A percentile compares a stretch with the other conserved stretches of the same genome.
These are phyloP conservation scores for Erythrobasidium yunnanense DNA, from an alignment of 768 basidiomycete genomes.

Conservation along the genomic window DNA sequence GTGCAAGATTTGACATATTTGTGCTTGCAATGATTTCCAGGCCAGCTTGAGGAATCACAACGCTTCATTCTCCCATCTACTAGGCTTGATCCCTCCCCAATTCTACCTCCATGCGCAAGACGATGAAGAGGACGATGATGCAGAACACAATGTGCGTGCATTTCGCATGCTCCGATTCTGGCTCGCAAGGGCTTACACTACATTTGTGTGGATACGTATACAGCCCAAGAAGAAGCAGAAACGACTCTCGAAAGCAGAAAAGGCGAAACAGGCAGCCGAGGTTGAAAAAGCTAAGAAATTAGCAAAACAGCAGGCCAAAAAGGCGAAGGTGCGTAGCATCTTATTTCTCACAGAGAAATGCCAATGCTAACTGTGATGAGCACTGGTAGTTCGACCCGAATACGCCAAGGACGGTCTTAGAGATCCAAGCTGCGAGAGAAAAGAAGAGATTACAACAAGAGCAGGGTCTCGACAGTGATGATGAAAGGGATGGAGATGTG, in stretches of 20 bases:
- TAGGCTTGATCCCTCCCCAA: conserved; percentile 76
- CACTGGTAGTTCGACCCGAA: conserved; percentile 70
- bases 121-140: conserved; percentile 14
- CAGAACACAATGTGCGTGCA: neutral
- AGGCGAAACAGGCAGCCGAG: conserved; percentile 49
- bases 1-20: neutral
- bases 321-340: conserved; percentile 56
- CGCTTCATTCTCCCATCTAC: conserved; percentile 66
- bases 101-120: conserved; percentile 81
- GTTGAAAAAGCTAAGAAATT: conserved; percentile 26
- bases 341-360: neutral
- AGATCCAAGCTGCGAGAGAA: conserved; percentile 44
- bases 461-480: conserved; percentile 29
- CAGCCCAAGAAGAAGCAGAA: conserved; percentile 60
- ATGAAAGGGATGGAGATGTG: conserved; percentile 38
- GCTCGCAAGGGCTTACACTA: neutral
- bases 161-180: neutral
- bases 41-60: conserved; percentile 65
- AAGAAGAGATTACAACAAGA: too few relatives aligned
- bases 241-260: conserved; percentile 42
- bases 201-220: neutral
- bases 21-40: neutral
- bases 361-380: neutral
- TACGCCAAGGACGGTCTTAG: conserved; percentile 67
- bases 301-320: conserved; percentile 51